Evolutionary conservation across 768 basidiomycete species (phyloP).

Genomic region (Chalciporus piperatus): DNA sequence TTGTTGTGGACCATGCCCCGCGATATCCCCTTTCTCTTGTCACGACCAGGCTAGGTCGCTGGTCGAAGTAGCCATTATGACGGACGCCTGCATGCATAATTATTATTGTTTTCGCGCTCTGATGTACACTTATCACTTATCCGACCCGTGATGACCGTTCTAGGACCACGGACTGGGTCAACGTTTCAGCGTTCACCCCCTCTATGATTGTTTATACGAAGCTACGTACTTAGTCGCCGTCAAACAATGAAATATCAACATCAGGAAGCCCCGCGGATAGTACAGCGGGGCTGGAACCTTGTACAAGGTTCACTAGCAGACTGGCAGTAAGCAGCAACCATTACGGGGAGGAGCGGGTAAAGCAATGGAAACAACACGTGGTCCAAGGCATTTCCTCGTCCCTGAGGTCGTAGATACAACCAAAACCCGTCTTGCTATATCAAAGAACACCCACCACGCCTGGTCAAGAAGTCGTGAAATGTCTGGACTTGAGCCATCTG

Average conservation of each 20-base stretch:
- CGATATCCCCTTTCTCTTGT: not conserved
- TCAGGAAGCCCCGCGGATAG: constrained; percentile 21
- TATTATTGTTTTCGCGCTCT: constrained; percentile 15
- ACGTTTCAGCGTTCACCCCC: not conserved
- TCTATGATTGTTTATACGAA: constrained; percentile 9
- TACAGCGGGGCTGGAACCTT: constrained; percentile 22
- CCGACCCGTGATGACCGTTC: constrained; percentile 8
- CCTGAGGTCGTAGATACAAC: constrained; percentile 9
- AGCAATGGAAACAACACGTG: constrained; percentile 20
- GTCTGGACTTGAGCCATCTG: constrained; percentile 27
- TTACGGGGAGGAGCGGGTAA: constrained; percentile 7
- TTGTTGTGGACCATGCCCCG: not conserved
- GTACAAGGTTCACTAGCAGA: constrained; percentile 18
- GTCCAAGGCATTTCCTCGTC: not conserved
- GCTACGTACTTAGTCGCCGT: constrained; percentile 19
- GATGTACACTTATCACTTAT: constrained; percentile 12
- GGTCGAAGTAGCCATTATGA: constrained; percentile 20
- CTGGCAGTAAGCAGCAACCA: constrained; percentile 15
- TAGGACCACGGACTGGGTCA: constrained; percentile 1
- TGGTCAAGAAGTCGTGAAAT: constrained; percentile 12
- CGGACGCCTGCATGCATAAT: constrained; percentile 17
- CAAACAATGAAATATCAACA: constrained; percentile 27
- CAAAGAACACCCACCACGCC: constrained; percentile 1
- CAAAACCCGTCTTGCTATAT: not conserved
- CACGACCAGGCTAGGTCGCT: constrained; percentile 17